Conservation (phyloP, 768 basidiomycete genomes). For the Cyathus striatus region DNA sequence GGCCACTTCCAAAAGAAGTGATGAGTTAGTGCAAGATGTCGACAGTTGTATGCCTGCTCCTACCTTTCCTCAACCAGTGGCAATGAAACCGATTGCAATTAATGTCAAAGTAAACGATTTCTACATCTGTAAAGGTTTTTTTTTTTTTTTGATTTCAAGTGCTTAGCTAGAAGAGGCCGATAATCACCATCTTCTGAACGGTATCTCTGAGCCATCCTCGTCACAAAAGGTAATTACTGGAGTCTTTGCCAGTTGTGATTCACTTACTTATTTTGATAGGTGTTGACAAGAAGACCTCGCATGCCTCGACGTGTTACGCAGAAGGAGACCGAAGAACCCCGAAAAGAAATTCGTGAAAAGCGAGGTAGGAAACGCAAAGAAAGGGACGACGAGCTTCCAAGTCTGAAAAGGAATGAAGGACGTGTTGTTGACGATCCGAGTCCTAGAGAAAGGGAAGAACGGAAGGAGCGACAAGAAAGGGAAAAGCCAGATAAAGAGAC, state of each 20-base stretch:
- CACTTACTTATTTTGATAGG: slow-evolving; percentile 5
- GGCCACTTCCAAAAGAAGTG: slow-evolving; percentile 17
- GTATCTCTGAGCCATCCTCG: not conserved
- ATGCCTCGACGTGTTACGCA: slow-evolving; percentile 19
- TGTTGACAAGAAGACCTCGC: slow-evolving; percentile 17
- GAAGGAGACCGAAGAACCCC: slow-evolving; percentile 18
- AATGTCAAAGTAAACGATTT: slow-evolving; percentile 29
- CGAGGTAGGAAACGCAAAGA: slow-evolving; percentile 38
- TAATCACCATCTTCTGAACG: slow-evolving; percentile 2
- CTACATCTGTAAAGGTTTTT: no score
- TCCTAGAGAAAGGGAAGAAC: no score
- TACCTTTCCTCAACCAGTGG: slow-evolving; percentile 5
- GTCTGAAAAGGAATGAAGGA: no score
- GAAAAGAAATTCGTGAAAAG: slow-evolving; percentile 27
- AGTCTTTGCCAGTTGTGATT: not conserved
- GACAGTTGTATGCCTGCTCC: slow-evolving; percentile 12
- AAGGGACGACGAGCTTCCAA: slow-evolving; percentile 34
- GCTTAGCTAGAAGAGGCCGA: slow-evolving; percentile 33
- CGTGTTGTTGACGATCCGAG: no score
- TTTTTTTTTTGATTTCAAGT: slow-evolving; percentile 1
- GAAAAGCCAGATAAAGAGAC: no score
- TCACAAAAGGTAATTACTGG: slow-evolving; percentile 14
- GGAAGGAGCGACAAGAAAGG: no score
- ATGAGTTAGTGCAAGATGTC: slow-evolving; percentile 19
- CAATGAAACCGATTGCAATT: slow-evolving; percentile 17